Evolutionary conservation across 2,329 filamentous ascomycete species (phyloP).

Genomic region (Penicillium rolfsii): DNA sequence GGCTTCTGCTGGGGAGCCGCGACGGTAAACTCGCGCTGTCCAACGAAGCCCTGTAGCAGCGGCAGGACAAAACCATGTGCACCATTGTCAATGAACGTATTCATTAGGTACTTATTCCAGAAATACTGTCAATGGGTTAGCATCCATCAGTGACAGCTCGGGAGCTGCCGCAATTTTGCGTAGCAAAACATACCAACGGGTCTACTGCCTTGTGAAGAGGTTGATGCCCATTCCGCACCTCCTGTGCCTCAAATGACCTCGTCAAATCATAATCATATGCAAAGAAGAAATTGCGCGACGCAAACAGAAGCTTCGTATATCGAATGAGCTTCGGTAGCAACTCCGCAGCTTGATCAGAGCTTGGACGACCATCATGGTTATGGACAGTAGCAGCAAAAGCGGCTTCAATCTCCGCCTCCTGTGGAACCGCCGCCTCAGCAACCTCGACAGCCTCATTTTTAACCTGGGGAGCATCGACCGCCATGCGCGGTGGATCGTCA

Average conservation of each 20-base stretch:
- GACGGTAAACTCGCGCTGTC: conserved; percentile 78
- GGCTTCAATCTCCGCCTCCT: conserved; percentile 10
- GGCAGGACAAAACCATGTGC: conserved; percentile 75
- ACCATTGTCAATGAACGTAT: conserved; percentile 73
- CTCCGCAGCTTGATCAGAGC: conserved; percentile 52
- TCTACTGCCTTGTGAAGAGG: conserved; percentile 76
- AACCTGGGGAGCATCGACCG: conserved; percentile 10
- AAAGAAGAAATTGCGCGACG: conserved; percentile 87
- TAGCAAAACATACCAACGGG: conserved; percentile 53
- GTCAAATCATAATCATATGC: conserved; percentile 95
- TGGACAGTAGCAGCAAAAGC: conserved; percentile 1
- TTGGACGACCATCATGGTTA: conserved; percentile 14
- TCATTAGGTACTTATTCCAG: conserved; percentile 81
- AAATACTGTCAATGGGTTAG: conserved; percentile 64
- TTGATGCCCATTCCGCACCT: conserved; percentile 48
- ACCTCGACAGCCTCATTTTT: conserved; percentile 19
- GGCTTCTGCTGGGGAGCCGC: conserved; percentile 48
- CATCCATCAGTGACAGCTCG: background rate
- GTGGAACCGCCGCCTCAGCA: conserved; percentile 10
- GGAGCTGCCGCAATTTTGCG: background rate
- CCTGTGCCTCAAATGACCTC: conserved; percentile 56
- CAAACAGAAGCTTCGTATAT: conserved; percentile 82
- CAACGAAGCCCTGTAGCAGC: conserved; percentile 91
- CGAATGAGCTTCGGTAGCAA: conserved; percentile 82
- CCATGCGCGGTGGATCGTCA: conserved; percentile 28